Conservation (phyloP, 257 asterid genomes). For the Cinchona pubescens region DNA sequence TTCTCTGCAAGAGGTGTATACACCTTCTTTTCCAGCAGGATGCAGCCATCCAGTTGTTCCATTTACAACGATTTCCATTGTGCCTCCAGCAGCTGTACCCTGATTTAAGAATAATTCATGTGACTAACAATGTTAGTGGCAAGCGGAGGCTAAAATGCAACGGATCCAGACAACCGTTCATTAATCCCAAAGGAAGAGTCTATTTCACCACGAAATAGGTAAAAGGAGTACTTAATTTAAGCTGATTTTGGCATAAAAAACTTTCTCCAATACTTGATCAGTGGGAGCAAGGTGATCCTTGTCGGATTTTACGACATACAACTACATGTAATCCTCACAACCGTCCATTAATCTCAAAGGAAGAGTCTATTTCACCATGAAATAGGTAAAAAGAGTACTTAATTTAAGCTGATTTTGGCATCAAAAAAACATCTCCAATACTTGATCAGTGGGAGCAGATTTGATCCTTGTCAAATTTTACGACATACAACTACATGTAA, state of each 20-base stretch:
- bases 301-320: no score
- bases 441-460: not conserved
- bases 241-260: not conserved
- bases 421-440: no score
- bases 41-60: slow-evolving; percentile 86
- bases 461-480: no score
- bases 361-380: no score
- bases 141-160: not conserved
- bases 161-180: not conserved
- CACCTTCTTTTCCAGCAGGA: slow-evolving; percentile 91
- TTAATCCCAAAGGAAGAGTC: not conserved
- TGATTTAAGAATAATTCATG: slow-evolving; percentile 16
- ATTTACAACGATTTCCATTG: slow-evolving; percentile 75
- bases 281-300: no score
- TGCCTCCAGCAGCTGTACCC: slow-evolving; percentile 99
- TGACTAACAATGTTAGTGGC: not conserved
- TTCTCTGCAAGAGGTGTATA: slow-evolving; percentile 71
- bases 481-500: no score
- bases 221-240: not conserved
- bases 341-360: no score
- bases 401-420: no score
- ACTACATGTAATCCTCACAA: no score
- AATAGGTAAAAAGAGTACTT: no score
- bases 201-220: not conserved
- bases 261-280: no score